These are phyloP conservation scores for Acacia crassicarpa DNA, from an alignment of 306 rosid genomes.

Conservation along the genomic window DNA sequence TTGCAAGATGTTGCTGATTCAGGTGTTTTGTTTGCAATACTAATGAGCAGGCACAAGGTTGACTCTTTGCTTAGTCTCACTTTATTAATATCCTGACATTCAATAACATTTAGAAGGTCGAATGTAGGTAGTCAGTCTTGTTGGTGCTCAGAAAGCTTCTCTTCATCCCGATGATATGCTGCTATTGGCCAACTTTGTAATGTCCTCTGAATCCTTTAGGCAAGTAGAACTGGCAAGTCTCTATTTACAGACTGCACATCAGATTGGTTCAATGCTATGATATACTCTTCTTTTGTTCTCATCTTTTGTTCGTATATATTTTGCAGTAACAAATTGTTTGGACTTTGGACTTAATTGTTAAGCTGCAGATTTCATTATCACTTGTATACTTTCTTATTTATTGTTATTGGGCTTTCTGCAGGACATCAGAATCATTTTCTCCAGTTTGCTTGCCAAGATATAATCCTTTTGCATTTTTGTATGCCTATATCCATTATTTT, in stretches of 20 bases:
- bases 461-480: conserved; percentile 93
- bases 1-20: conserved; percentile 96
- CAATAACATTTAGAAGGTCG: conserved; percentile 41
- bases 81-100: conserved; percentile 7
- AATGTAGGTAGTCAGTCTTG: conserved; percentile 89
- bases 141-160: conserved; percentile 98
- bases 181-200: conserved; percentile 86
- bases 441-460: conserved; percentile 98
- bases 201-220: conserved; percentile 98
- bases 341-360: not conserved
- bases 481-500: conserved; percentile 87
- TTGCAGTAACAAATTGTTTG: conserved; percentile 10
- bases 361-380: not conserved
- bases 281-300: conserved; percentile 9
- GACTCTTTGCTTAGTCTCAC: not conserved
- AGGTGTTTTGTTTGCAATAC: conserved; percentile 88
- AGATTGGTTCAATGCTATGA: conserved; percentile 13
- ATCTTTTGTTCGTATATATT: conserved; percentile 12
- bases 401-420: conserved; percentile 48
- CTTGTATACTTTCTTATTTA: conserved; percentile 25
- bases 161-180: conserved; percentile 98
- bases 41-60: conserved; percentile 98
- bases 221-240: conserved; percentile 42
- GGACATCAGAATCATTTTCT: conserved; percentile 95
- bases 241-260: conserved; percentile 18